phyloP scores from a whole-genome alignment of 179 eudicot species.

The Spinacia oleracea region DNA sequence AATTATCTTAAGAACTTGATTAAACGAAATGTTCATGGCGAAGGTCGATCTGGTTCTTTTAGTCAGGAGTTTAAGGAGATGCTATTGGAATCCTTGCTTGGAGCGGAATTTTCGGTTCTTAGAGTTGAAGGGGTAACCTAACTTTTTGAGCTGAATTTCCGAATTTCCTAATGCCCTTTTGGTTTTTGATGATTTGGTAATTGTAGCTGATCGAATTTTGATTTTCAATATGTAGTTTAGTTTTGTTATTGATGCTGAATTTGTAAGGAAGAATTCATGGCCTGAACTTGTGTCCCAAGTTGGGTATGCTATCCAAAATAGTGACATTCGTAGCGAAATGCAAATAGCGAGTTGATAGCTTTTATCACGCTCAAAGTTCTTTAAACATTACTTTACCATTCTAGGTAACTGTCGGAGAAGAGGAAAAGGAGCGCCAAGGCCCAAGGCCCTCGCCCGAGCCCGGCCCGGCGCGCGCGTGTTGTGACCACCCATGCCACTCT shows the following conservation, averaged over 20 bases:
- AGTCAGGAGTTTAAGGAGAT: conserved; percentile 61
- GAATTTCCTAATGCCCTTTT: background rate
- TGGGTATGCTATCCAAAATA: conserved; percentile 51
- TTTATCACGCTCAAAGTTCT: conserved; percentile 62
- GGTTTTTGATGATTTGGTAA: background rate
- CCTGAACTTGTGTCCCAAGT: conserved; percentile 68
- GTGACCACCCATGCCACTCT: too few relatives aligned
- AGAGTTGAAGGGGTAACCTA: conserved; percentile 61
- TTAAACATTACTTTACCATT: conserved; percentile 62
- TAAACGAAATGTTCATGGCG: conserved; percentile 39
- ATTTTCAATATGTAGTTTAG: conserved; percentile 47
- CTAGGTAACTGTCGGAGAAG: conserved; percentile 62
- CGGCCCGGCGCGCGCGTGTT: too few relatives aligned
- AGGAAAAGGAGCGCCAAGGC: too few relatives aligned
- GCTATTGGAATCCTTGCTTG: conserved; percentile 50
- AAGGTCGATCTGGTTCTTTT: conserved; percentile 31
- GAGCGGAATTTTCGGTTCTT: conserved; percentile 51
- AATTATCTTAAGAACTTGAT: conserved; percentile 74
- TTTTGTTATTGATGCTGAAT: conserved; percentile 54
- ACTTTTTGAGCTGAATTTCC: background rate
- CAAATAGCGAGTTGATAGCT: conserved; percentile 50
- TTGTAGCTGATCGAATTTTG: background rate
- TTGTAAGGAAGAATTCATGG: conserved; percentile 67
- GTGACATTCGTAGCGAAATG: conserved; percentile 44
- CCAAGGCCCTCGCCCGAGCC: too few relatives aligned